Base-by-base conservation (phyloP, 257 asterid species). In the Solanum lycopersicoides region DNA sequence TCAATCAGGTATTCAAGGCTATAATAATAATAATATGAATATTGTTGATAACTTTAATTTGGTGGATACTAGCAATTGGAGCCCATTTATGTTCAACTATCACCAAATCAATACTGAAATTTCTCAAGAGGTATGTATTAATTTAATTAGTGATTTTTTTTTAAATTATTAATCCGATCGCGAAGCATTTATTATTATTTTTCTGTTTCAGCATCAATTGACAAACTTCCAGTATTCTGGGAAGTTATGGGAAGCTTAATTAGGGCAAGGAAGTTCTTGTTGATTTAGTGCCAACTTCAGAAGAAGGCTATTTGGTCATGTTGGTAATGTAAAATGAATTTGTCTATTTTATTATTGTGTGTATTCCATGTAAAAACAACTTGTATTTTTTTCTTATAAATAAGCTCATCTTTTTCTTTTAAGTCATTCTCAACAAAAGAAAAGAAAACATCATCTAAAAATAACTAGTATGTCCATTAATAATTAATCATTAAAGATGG, bases 61-160 rank as follows among this genome's bases (percentile, higher is more conserved):
- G 82, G 83, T 89, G 56, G 88, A 44, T 79, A 42, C 91, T 11
- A 66, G 87, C 89, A 86, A 76, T n/a, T 91, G 91, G 90, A 90
- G 66, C 83, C 85, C 91, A 23, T 80, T 89, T 53, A 37, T 42
- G 89, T 69, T 53, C 75, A 83, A 39, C 50, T 73, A 66, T 86
- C 91, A 86, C 15, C 89, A 73, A 37, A 74, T 74, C 18, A 87
- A 77, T 89, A 65, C 82, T 76, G 88, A 72, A 83, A 77, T 76
- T 79, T 47, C 83, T 65, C 80, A 77, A 15, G 86, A 65, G 91
- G 93, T 90, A 88, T 10, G 83, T 12, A 42, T 69, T 44, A 72
- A 34, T 9, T 69, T 69, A 3, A 35, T 20, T 73, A 9, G 15
- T 16, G 1, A 69, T 5, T 2, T n/a, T n/a, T 14, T 18, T 72